A percentile compares a stretch with the other conserved stretches of the same genome.
Evolutionary conservation across 192 early-diverging fungal species (phyloP).

Genomic region (Chytriomyces sp.): DNA sequence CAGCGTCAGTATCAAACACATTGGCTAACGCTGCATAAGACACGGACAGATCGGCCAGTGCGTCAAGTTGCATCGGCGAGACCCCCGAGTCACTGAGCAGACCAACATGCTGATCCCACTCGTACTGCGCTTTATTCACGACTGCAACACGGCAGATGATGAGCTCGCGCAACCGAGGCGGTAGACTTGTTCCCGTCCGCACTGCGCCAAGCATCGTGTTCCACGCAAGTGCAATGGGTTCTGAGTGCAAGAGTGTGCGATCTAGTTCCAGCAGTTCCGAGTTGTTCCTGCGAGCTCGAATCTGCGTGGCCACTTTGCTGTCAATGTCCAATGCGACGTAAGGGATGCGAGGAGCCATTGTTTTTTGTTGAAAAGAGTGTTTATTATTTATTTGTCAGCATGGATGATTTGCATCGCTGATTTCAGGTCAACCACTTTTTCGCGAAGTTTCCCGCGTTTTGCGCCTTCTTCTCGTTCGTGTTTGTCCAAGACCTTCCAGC

Average conservation of each 20-base stretch:
- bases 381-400: too few relatives aligned
- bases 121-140: background rate
- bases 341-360: conserved; percentile 12
- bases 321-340: background rate
- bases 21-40: background rate
- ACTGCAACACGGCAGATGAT: conserved; percentile 1
- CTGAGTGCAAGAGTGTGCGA: background rate
- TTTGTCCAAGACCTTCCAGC: conserved; percentile 84
- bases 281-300: background rate
- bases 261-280: background rate
- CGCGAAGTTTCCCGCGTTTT: conserved; percentile 75
- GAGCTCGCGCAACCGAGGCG: background rate
- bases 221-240: background rate
- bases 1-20: background rate
- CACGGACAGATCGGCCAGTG: background rate
- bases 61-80: background rate
- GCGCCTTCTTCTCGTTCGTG: conserved; percentile 71
- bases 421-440: conserved; percentile 65
- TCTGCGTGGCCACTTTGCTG: background rate
- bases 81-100: background rate
- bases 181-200: background rate
- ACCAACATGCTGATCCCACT: background rate
- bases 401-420: too few relatives aligned
- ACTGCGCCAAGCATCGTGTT: background rate
- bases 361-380: background rate